Base-by-base conservation (phyloP, 352 stramenopile genomes). In the Phytophthora crassamura region DNA sequence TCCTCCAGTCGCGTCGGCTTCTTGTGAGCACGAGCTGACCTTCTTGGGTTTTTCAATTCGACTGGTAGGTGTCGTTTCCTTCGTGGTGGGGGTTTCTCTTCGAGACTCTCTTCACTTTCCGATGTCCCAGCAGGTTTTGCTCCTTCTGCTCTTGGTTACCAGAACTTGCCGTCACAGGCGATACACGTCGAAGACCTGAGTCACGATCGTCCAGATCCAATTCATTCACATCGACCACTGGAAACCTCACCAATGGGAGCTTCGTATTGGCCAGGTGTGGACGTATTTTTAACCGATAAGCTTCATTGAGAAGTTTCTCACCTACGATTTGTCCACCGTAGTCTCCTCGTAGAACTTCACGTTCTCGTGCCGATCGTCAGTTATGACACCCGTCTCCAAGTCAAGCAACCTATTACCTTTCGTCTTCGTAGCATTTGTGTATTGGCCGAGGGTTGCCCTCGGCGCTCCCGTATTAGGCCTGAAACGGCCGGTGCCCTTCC, bases 331-430 rank as follows among this genome's bases (percentile, higher is more conserved):
- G 49, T 43, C 41, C 18, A 67, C 39, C 5, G 59, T 60, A 43
- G 41, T 56, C 15, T 60, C 8, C 33, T 67, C 41, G 28, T 51
- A 67, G n/a, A 67, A 67, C 41, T 56, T 60, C 22, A 60, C 49
- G 15, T 67, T 67, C 28, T 50, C 20, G 18, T 46, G 16, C 18
- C 40, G 25, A 52, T 60, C 41, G 20, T 60, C 59, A 38, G 5
- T 50, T 43, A 60, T 67, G 0, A 67, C 14, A 28, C 49, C 49
- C 5, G 33, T 45, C 20, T 11, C n/a, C 16, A 60, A 55, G 43
- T 60, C 49, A 36, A 67, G 22, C 5, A 67, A 18, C 4, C 50
- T 16, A 57, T 67, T 61, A 2, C 42, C 49, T 51, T 61, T 67
- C 5, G 50, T 61, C 16, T 61, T 49, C 4, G 6, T 25, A 20